A percentile compares a stretch with the other conserved stretches of the same genome.
These are phyloP conservation scores for Cornus suecica DNA, from an alignment of 148 eudicot genomes.

Conservation along the genomic window DNA sequence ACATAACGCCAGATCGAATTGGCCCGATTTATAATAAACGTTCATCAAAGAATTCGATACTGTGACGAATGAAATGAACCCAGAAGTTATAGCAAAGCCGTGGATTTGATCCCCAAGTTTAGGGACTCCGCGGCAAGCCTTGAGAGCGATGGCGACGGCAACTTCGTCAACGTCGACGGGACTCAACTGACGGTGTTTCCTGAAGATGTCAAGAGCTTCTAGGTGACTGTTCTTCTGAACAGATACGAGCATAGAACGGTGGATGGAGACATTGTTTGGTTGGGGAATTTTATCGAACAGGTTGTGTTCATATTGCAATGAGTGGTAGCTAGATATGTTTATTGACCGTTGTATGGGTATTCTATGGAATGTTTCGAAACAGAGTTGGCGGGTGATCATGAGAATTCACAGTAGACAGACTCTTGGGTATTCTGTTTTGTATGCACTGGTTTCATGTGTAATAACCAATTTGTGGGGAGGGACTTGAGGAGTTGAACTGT, in stretches of 20 bases:
- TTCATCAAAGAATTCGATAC: conserved; percentile 85
- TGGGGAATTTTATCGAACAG: conserved; percentile 58
- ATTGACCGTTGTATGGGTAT: conserved; percentile 14
- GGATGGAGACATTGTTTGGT: conserved; percentile 25
- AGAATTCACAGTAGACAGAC: conserved; percentile 12
- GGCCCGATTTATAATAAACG: conserved; percentile 63
- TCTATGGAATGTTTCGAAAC: conserved; percentile 25
- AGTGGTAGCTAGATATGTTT: background rate
- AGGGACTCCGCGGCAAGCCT: conserved; percentile 58
- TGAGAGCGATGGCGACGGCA: conserved; percentile 55
- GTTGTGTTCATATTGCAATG: conserved; percentile 48
- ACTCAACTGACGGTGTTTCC: conserved; percentile 28
- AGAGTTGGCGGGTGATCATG: conserved; percentile 54
- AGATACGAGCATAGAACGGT: conserved; percentile 45
- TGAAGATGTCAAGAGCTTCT: conserved; percentile 54
- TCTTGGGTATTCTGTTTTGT: background rate
- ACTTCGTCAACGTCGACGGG: conserved; percentile 40
- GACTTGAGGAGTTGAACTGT: too few relatives aligned
- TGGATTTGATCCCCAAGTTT: conserved; percentile 59
- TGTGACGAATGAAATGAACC: conserved; percentile 35
- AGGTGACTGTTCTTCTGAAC: conserved; percentile 35
- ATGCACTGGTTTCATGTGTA: too few relatives aligned
- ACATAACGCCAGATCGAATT: conserved; percentile 35
- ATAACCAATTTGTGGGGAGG: too few relatives aligned
- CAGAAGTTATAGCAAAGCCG: conserved; percentile 61